A percentile compares a stretch with the other conserved stretches of the same genome.
Evolutionary conservation across 192 early-diverging fungal species (phyloP).

Genomic region (Mortierella alpina): DNA sequence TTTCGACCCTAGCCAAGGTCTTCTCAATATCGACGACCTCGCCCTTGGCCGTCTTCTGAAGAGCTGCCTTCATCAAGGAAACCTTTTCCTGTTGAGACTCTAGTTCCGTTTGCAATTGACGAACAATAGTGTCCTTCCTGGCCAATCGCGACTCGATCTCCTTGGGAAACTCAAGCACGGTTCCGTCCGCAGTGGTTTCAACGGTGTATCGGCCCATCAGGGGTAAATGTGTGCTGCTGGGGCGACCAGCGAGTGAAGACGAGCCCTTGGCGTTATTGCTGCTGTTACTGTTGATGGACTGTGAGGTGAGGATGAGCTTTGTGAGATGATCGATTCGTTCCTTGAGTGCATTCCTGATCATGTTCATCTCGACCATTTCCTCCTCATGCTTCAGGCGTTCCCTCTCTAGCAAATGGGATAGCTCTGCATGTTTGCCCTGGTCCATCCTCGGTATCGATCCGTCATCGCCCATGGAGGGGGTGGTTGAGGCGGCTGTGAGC

Average conservation of each 20-base stretch:
- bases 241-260: neutral
- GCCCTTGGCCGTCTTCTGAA: slow-evolving; percentile 29
- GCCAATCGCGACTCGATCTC: slow-evolving; percentile 26
- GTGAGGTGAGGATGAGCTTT: slow-evolving; percentile 79
- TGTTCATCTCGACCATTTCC: slow-evolving; percentile 61
- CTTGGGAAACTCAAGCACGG: slow-evolving; percentile 28
- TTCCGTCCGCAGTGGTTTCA: slow-evolving; percentile 26
- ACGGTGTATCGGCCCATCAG: slow-evolving; percentile 17
- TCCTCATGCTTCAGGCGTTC: slow-evolving; percentile 62
- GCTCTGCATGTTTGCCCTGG: slow-evolving; percentile 29
- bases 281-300: slow-evolving; percentile 30
- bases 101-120: slow-evolving; percentile 32
- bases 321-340: slow-evolving; percentile 90
- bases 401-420: slow-evolving; percentile 38
- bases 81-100: slow-evolving; percentile 57
- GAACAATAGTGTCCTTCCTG: slow-evolving; percentile 42
- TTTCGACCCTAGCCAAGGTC: slow-evolving; percentile 52
- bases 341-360: slow-evolving; percentile 80
- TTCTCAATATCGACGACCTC: slow-evolving; percentile 36
- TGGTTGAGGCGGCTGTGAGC: slow-evolving; percentile 64
- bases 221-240: neutral
- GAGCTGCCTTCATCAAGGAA: slow-evolving; percentile 40
- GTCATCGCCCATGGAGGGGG: slow-evolving; percentile 23
- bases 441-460: neutral
- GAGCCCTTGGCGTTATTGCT: neutral